These are phyloP conservation scores for Eucalyptus cloeziana DNA, from an alignment of 345 rosid species.

Conservation along the genomic window DNA sequence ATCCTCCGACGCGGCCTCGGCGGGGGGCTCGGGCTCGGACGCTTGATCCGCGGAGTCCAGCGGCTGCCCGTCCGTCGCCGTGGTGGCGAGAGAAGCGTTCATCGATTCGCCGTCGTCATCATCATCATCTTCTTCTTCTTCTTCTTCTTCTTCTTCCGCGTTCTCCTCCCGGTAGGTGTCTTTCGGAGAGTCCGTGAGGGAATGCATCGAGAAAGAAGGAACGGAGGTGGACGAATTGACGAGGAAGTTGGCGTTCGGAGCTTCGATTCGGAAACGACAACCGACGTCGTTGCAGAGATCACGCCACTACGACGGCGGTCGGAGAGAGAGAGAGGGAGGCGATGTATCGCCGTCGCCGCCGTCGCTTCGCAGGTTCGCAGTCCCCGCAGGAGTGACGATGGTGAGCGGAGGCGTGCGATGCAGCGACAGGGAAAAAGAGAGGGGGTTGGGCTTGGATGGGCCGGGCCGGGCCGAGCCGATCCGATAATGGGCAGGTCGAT, in stretches of 20 bases:
- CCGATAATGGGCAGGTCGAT: background rate
- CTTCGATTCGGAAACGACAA: background rate
- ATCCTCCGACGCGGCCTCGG: constrained; percentile 56
- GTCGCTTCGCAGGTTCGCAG: background rate
- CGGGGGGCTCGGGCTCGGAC: constrained; percentile 2
- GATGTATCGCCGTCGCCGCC: background rate
- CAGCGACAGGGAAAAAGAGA: background rate
- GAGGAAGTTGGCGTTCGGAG: background rate
- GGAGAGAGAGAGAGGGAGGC: background rate
- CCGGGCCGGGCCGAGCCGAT: background rate
- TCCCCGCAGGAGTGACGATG: background rate
- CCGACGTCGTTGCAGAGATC: background rate
- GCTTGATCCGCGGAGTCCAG: background rate
- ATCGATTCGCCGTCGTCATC: background rate
- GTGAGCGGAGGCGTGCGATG: background rate
- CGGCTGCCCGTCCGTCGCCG: background rate
- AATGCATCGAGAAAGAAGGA: background rate
- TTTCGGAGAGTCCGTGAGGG: background rate
- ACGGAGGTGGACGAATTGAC: background rate
- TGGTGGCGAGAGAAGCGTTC: background rate
- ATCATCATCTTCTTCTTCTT: background rate
- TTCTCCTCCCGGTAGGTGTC: background rate
- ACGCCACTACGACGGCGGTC: background rate
- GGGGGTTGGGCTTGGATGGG: background rate
- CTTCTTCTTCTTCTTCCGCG: background rate